Conservation (phyloP, 2,329 filamentous ascomycete genomes). For the Echinosphaeria canescens region DNA sequence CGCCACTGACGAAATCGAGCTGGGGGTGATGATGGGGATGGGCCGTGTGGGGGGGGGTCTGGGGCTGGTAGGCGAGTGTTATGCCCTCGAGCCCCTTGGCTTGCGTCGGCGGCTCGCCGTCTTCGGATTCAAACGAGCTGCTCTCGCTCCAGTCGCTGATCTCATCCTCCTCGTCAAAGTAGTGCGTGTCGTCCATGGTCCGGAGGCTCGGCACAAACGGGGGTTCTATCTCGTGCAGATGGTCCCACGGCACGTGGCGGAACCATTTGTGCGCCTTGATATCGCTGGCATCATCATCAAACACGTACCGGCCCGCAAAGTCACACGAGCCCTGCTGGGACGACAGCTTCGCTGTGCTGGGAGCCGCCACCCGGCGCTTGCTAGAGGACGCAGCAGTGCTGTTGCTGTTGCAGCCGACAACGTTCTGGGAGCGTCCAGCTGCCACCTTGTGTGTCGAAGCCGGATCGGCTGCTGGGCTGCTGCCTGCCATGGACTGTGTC, state of each 20-base stretch:
- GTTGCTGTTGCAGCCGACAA: too few relatives aligned
- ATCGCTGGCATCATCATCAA: conserved; percentile 65
- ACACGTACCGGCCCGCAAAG: conserved; percentile 39
- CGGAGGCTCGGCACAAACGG: conserved; percentile 63
- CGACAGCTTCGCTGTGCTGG: too few relatives aligned
- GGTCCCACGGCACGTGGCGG: conserved; percentile 54
- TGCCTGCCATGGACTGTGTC: too few relatives aligned
- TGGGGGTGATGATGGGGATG: background rate
- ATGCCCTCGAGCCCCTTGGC: too few relatives aligned
- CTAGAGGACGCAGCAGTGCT: too few relatives aligned
- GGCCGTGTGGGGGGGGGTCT: background rate
- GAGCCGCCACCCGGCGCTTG: too few relatives aligned
- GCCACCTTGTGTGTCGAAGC: too few relatives aligned
- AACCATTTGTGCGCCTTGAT: conserved; percentile 87
- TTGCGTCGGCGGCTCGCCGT: background rate
- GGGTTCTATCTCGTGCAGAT: conserved; percentile 45
- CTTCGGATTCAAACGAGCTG: conserved; percentile 12
- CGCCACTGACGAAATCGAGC: background rate
- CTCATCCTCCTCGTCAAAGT: conserved; percentile 71
- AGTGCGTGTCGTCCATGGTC: conserved; percentile 54
- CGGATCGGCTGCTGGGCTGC: too few relatives aligned
- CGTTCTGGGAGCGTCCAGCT: too few relatives aligned
- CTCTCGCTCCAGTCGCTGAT: conserved; percentile 41
- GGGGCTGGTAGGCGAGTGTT: conserved; percentile 1
- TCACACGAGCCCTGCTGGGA: conserved; percentile 9